These are phyloP conservation scores for Suillus ampliporus DNA, from an alignment of 768 basidiomycete genomes.

Conservation along the genomic window DNA sequence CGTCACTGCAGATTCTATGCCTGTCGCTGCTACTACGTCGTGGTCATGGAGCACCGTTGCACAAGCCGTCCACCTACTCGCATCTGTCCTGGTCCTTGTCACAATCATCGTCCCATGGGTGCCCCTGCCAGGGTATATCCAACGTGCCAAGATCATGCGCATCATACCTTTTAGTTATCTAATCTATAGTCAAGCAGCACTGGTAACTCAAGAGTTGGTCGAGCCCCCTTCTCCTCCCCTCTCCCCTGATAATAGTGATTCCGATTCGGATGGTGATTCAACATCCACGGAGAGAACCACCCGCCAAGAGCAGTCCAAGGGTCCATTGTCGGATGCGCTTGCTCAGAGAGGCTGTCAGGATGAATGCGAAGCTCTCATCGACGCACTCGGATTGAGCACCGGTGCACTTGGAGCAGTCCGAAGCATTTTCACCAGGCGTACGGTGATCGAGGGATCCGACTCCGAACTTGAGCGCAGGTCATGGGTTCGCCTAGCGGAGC, in stretches of 20 bases:
- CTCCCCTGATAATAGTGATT: slow-evolving; percentile 31
- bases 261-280: slow-evolving; percentile 34
- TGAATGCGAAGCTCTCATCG: slow-evolving; percentile 46
- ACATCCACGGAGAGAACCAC: slow-evolving; percentile 35
- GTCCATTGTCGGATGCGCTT: slow-evolving; percentile 35
- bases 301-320: slow-evolving; percentile 19
- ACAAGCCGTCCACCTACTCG: slow-evolving; percentile 69
- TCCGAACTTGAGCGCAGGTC: slow-evolving; percentile 50
- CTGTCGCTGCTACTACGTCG: slow-evolving; percentile 11
- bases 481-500: slow-evolving; percentile 57
- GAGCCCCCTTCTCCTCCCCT: slow-evolving; percentile 35
- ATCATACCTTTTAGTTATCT: slow-evolving; percentile 32
- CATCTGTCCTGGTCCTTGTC: slow-evolving; percentile 66
- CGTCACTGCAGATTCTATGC: slow-evolving; percentile 31
- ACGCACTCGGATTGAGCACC: slow-evolving; percentile 44
- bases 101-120: slow-evolving; percentile 59
- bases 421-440: slow-evolving; percentile 23
- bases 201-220: slow-evolving; percentile 10
- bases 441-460: slow-evolving; percentile 2
- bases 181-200: slow-evolving; percentile 9
- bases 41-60: slow-evolving; percentile 59
- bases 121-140: slow-evolving; percentile 31
- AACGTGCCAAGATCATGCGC: slow-evolving; percentile 29
- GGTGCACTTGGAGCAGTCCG: slow-evolving; percentile 44
- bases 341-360: slow-evolving; percentile 40